A percentile compares a stretch with the other conserved stretches of the same genome.
phyloP scores from a whole-genome alignment of 2,329 filamentous ascomycete genomes.

The Cercospora sp. region DNA sequence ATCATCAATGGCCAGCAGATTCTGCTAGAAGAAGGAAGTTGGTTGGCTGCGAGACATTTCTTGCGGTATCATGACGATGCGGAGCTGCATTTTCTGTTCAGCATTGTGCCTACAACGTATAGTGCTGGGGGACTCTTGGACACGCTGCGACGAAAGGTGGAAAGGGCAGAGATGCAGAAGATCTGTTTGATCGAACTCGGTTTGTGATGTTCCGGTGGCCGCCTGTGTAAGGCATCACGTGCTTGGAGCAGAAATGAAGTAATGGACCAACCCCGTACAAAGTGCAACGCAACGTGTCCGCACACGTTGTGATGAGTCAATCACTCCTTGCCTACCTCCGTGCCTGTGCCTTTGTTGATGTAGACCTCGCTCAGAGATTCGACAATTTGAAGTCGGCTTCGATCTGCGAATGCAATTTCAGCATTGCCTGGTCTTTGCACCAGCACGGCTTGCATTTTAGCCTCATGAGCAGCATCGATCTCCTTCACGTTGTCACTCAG shows the following conservation, averaged over 20 bases:
- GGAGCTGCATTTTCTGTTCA: slow-evolving; percentile 15
- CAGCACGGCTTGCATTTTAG: slow-evolving; percentile 46
- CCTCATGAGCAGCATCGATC: slow-evolving; percentile 47
- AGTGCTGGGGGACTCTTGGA: not conserved
- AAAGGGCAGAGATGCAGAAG: not conserved
- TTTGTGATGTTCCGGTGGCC: not conserved
- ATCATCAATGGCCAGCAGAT: slow-evolving; percentile 2
- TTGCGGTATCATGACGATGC: slow-evolving; percentile 12
- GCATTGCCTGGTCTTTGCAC: slow-evolving; percentile 69
- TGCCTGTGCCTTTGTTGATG: slow-evolving; percentile 14
- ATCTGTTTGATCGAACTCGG: not conserved
- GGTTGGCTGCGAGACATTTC: slow-evolving; percentile 19
- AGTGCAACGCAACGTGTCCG: not conserved
- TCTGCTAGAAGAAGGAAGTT: slow-evolving; percentile 20
- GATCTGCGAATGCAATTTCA: slow-evolving; percentile 55
- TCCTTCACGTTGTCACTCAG: slow-evolving; percentile 74
- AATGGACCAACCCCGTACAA: not conserved
- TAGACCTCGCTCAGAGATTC: slow-evolving; percentile 31
- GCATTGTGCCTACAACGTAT: slow-evolving; percentile 8
- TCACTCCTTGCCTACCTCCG: slow-evolving; percentile 11
- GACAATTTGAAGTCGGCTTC: slow-evolving; percentile 31
- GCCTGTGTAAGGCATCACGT: not conserved
- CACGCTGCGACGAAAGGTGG: not conserved
- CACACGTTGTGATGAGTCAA: not conserved
- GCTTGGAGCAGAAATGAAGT: not conserved